A percentile compares a stretch with the other conserved stretches of the same genome.
Conservation (phyloP, 805 yeast genomes). For the Yarrowia divulgata region DNA sequence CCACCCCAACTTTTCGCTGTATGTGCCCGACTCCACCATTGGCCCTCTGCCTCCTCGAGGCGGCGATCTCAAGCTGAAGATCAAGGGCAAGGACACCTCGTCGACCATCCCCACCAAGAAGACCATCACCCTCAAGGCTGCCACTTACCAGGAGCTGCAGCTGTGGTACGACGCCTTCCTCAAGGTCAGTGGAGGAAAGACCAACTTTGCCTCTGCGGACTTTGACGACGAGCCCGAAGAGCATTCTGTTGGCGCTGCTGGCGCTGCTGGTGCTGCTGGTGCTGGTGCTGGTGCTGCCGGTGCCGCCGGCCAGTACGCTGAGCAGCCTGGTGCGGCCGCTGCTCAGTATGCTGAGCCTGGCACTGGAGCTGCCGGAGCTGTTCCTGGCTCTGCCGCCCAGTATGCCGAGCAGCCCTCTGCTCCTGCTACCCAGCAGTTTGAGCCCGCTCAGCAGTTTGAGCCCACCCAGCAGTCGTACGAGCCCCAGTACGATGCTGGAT, state of each 20-base stretch:
- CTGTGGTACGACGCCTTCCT: constrained; percentile 56
- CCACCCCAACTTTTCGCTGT: constrained; percentile 57
- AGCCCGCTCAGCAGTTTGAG: constrained; percentile 12
- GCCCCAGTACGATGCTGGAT: constrained; percentile 32
- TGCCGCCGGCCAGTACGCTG: neutral
- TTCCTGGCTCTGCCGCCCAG: neutral
- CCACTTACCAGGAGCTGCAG: constrained; percentile 55
- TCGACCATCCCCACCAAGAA: constrained; percentile 49
- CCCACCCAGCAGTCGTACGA: constrained; percentile 13
- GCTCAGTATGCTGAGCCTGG: neutral
- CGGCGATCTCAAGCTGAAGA: constrained; percentile 53
- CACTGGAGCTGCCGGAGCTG: neutral
- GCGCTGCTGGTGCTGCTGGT: constrained; percentile 40
- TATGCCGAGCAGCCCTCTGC: neutral
- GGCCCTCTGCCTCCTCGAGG: constrained; percentile 51
- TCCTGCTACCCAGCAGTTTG: neutral
- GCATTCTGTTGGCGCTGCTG: neutral
- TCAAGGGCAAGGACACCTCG: constrained; percentile 56
- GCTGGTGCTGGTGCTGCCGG: constrained; percentile 34
- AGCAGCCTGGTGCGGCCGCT: constrained; percentile 4
- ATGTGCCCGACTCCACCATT: constrained; percentile 57
- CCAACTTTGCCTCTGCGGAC: constrained; percentile 28
- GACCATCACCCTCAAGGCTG: constrained; percentile 55
- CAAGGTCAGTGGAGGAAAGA: constrained; percentile 40
- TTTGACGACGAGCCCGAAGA: constrained; percentile 24